phyloP scores from a whole-genome alignment of 257 asterid genomes.

The Parsonsia alboflavescens region DNA sequence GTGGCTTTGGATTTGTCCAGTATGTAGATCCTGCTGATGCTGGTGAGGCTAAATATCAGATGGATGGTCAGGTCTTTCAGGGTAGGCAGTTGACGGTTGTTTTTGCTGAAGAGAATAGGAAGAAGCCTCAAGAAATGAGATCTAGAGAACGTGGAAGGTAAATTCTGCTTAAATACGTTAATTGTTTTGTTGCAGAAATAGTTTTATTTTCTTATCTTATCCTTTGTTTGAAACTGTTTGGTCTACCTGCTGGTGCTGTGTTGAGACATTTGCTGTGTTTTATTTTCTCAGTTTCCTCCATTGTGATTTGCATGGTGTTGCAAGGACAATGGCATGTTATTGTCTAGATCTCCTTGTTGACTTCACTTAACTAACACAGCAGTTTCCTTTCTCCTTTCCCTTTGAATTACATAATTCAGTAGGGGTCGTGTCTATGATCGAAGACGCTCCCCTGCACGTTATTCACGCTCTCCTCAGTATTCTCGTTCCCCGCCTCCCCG shows the following conservation, averaged over 20 bases:
- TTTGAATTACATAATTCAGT: background rate
- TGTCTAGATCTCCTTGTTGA: background rate
- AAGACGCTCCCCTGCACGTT: constrained; percentile 74
- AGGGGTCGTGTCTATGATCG: constrained; percentile 72
- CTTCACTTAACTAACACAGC: background rate
- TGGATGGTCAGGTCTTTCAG: constrained; percentile 74
- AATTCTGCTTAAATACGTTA: background rate
- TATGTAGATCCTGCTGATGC: constrained; percentile 92
- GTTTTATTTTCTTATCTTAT: background rate
- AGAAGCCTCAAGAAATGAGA: constrained; percentile 87
- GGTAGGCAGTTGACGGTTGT: constrained; percentile 94
- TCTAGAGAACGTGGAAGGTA: constrained; percentile 65
- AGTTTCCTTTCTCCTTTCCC: too few species aligned
- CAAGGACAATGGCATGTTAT: background rate
- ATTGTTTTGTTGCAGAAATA: background rate
- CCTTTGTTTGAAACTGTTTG: background rate
- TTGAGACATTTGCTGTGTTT: too few species aligned
- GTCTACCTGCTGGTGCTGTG: background rate
- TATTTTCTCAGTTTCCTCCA: too few species aligned
- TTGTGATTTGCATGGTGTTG: background rate
- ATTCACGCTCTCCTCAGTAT: constrained; percentile 67
- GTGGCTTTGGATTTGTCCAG: constrained; percentile 96
- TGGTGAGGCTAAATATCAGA: constrained; percentile 82
- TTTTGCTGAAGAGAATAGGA: constrained; percentile 92
- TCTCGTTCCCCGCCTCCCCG: constrained; percentile 81